phyloP scores from a whole-genome alignment of 768 basidiomycete species.

The Pulveroboletus sp. region DNA sequence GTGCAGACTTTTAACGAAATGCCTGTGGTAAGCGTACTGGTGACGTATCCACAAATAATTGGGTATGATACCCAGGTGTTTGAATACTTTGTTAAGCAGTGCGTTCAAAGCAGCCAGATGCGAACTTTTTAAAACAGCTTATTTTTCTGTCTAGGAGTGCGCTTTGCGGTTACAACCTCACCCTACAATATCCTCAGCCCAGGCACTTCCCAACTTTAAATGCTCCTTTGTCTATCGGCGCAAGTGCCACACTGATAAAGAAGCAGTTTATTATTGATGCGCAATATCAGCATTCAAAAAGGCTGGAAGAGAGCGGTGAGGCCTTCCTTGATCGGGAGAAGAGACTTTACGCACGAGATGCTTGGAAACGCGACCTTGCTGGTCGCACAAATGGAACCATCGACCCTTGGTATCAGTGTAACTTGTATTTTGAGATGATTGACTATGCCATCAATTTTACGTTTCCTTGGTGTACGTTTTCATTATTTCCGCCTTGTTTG shows the following conservation, averaged over 20 bases:
- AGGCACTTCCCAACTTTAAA: conserved; percentile 32
- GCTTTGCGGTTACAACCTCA: conserved; percentile 61
- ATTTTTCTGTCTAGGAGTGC: conserved; percentile 38
- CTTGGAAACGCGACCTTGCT: conserved; percentile 46
- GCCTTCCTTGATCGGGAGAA: conserved; percentile 18
- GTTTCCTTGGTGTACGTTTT: conserved; percentile 50
- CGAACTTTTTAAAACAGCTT: background rate
- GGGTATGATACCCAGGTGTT: conserved; percentile 67
- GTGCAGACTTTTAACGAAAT: conserved; percentile 46
- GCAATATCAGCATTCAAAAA: conserved; percentile 2
- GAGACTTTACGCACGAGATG: conserved; percentile 18
- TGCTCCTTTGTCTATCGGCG: background rate
- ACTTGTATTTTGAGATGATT: conserved; percentile 56
- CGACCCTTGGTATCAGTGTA: conserved; percentile 61
- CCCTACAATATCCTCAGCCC: conserved; percentile 63
- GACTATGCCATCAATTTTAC: conserved; percentile 74
- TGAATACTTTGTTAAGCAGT: conserved; percentile 67
- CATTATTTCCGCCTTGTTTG: background rate
- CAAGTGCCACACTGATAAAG: conserved; percentile 7
- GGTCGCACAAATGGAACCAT: conserved; percentile 54
- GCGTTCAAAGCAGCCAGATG: conserved; percentile 20
- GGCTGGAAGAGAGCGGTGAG: conserved; percentile 14
- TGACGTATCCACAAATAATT: conserved; percentile 74
- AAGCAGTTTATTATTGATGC: conserved; percentile 10
- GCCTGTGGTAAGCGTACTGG: conserved; percentile 58